Evolutionary conservation across 148 eudicot species (phyloP).

Genomic region (Chenopodium quinoa): DNA sequence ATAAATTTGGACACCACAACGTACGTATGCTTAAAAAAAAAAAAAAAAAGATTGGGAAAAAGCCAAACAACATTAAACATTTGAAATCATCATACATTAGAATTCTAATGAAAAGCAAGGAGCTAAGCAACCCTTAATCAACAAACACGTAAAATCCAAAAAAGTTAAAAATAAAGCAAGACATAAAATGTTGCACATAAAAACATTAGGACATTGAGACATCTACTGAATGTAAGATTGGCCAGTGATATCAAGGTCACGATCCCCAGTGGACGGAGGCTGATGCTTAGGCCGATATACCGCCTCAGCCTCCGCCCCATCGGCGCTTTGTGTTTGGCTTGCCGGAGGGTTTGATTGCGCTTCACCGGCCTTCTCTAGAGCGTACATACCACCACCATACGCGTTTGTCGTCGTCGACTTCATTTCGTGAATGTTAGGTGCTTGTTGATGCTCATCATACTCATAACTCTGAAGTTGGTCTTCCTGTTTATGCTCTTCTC

Average conservation of each 20-base stretch:
- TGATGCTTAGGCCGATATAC: slow-evolving; percentile 36
- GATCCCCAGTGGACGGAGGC: slow-evolving; percentile 66
- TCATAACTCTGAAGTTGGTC: background rate
- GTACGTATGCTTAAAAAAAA: too few species aligned
- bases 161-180: too few species aligned
- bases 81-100: too few species aligned
- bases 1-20: too few species aligned
- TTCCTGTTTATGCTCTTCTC: background rate
- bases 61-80: too few species aligned
- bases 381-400: slow-evolving; percentile 88
- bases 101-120: too few species aligned
- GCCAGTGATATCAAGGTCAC: slow-evolving; percentile 71
- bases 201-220: background rate
- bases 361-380: slow-evolving; percentile 18
- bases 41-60: too few species aligned
- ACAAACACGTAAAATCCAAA: too few species aligned
- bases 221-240: slow-evolving; percentile 59
- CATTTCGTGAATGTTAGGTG: slow-evolving; percentile 47
- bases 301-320: slow-evolving; percentile 52
- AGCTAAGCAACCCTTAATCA: too few species aligned
- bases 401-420: slow-evolving; percentile 53
- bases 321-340: slow-evolving; percentile 70
- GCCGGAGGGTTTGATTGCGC: slow-evolving; percentile 41
- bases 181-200: too few species aligned
- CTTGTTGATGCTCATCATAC: slow-evolving; percentile 18